These are phyloP conservation scores for Westerdykella aurantiaca DNA, from an alignment of 2,329 filamentous ascomycete species.

Conservation along the genomic window DNA sequence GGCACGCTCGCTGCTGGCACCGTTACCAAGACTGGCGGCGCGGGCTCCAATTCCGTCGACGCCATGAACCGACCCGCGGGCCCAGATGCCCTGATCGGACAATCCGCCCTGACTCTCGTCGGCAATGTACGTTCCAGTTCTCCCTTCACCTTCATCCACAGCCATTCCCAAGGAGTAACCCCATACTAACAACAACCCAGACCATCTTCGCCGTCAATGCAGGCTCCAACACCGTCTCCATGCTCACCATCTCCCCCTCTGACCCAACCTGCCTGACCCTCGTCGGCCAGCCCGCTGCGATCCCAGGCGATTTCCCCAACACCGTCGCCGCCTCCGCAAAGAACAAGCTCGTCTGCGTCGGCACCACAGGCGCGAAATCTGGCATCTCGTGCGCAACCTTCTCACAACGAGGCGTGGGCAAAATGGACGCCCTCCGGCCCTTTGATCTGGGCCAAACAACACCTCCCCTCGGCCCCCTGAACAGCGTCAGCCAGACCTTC, in stretches of 20 bases:
- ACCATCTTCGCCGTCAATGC: conserved; percentile 49
- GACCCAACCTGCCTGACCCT: conserved; percentile 27
- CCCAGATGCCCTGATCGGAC: conserved; percentile 49
- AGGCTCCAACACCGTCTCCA: conserved; percentile 37
- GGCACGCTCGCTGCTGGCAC: conserved; percentile 45
- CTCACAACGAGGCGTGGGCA: conserved; percentile 19
- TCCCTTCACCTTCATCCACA: neutral
- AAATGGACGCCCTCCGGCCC: conserved; percentile 30
- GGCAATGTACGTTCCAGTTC: conserved; percentile 42
- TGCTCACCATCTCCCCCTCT: conserved; percentile 29
- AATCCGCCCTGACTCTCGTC: conserved; percentile 47
- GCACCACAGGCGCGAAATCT: conserved; percentile 30
- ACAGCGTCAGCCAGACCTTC: conserved; percentile 56
- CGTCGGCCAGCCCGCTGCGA: conserved; percentile 27
- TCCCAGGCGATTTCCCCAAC: conserved; percentile 38
- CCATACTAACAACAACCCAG: conserved; percentile 26
- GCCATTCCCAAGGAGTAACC: neutral
- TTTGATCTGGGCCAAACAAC: conserved; percentile 53
- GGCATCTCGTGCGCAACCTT: conserved; percentile 37
- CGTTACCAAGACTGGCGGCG: conserved; percentile 45
- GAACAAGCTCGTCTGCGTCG: conserved; percentile 36
- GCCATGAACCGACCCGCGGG: conserved; percentile 35
- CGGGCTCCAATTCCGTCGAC: conserved; percentile 41
- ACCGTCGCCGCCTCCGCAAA: conserved; percentile 36
- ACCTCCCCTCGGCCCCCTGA: conserved; percentile 53